phyloP scores from a whole-genome alignment of 2,329 filamentous ascomycete genomes.

The Furcasterigmium furcatum region DNA sequence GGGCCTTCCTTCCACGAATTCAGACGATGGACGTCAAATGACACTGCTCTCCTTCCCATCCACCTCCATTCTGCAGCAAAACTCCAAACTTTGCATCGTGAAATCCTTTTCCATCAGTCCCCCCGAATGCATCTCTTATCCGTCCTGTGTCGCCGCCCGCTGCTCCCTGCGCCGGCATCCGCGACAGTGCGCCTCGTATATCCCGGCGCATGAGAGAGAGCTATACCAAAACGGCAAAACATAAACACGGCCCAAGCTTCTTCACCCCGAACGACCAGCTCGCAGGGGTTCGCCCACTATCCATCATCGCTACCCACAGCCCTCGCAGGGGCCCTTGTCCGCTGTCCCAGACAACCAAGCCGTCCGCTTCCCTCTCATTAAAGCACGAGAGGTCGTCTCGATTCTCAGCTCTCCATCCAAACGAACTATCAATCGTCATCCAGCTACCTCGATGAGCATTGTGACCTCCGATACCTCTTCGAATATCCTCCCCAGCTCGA shows the following conservation, averaged over 20 bases:
- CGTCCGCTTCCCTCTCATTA: conserved; percentile 9
- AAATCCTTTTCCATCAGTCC: neutral
- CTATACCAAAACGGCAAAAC: conserved; percentile 33
- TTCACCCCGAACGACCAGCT: conserved; percentile 9
- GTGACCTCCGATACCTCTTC: too few species aligned
- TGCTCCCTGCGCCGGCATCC: conserved; percentile 2
- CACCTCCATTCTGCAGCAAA: neutral
- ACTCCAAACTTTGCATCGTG: neutral
- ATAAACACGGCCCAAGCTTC: conserved; percentile 36
- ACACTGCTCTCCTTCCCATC: neutral
- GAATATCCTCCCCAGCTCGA: too few species aligned
- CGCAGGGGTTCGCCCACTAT: conserved; percentile 27
- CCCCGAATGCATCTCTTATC: neutral
- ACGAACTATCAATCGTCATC: neutral
- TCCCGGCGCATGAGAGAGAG: conserved; percentile 20
- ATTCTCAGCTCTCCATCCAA: neutral
- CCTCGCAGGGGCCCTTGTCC: conserved; percentile 6
- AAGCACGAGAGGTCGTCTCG: conserved; percentile 2
- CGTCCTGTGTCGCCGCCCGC: neutral
- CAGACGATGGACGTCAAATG: conserved; percentile 3
- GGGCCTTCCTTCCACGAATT: neutral
- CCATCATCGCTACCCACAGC: conserved; percentile 26
- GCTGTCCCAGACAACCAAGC: conserved; percentile 13
- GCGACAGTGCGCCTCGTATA: conserved; percentile 2
- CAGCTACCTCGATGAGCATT: too few species aligned